Base-by-base conservation (phyloP, 2,329 filamentous ascomycete genomes). In the Ciborinia camelliae region DNA sequence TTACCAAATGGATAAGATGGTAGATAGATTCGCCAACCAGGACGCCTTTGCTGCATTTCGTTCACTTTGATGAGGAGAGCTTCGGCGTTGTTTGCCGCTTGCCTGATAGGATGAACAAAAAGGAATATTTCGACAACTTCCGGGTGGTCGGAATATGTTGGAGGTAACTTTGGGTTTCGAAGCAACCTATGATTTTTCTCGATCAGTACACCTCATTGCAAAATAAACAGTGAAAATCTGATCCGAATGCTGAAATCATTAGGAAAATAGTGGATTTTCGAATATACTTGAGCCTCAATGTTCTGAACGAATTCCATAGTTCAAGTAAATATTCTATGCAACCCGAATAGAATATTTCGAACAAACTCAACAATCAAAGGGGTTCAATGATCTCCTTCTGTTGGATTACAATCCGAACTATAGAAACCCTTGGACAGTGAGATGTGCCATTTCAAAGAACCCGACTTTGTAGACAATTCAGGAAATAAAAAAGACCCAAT, bases 1-100 rank as follows among this genome's bases (percentile, higher is more conserved):
- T 86, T 86, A 52, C 71, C 69, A n/a, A 82, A 76, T 0, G 83
- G 81, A 67, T 86, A 86, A 0, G 80, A 81, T 4, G 84, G 83
- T 1, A 81, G 72, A 64, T 84, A 78, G 14, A 85, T 68, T 5
- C 75, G 76, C 64, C 77, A 79, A 66, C 76, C 73, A 64, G 74
- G 73, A 4, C 78, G 76, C 32, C 69, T 73, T 68, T 79, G 74
- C 52, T 81, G 76, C 77, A 85, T 82, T 63, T 79, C 72, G 51
- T 79, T 76, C 3, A 85, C 76, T 69, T 82, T 81, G 47, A 75
- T 72, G 32, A 81, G 75, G 14, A 86, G 76, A 30, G 73, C 75
- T 69, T 82, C 79, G 5, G 84, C 76, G 1, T 78, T 77, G 3
- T 77, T 76, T 7, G 83, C 81, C 0, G 81, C 77, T 74, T 85